Percentiles rank a stretch among this genome's conserved stretches.
Conservation (phyloP, 164 flowering plant genomes). For the Magnolia sinica region DNA sequence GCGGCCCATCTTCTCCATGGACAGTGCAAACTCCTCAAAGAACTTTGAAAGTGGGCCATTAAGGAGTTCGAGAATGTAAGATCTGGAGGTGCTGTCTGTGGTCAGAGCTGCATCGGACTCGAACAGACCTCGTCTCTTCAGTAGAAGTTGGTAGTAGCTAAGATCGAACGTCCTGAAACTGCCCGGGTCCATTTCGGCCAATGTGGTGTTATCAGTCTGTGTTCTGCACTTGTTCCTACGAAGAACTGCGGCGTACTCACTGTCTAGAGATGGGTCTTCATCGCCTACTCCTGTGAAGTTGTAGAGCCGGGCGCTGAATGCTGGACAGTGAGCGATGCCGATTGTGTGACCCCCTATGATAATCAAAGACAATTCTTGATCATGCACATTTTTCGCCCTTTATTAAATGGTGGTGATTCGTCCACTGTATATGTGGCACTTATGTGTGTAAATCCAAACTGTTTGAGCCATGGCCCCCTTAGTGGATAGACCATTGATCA, state of each 20-base stretch:
- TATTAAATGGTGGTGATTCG: too few species aligned
- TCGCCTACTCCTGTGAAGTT: constrained; percentile 59
- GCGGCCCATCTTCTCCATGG: constrained; percentile 40
- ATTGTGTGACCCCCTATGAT: constrained; percentile 34
- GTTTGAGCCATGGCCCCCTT: too few species aligned
- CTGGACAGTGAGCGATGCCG: constrained; percentile 29
- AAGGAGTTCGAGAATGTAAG: constrained; percentile 25
- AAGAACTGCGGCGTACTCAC: constrained; percentile 34
- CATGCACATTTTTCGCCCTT: too few species aligned
- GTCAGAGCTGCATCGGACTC: constrained; percentile 57
- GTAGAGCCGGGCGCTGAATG: constrained; percentile 41
- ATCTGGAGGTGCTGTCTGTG: constrained; percentile 29
- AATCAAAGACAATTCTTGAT: too few species aligned
- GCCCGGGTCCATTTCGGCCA: constrained; percentile 66
- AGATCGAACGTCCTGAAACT: constrained; percentile 51
- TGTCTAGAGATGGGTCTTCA: constrained; percentile 51
- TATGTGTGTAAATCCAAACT: too few species aligned
- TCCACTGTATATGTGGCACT: too few species aligned
- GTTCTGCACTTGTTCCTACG: constrained; percentile 38
- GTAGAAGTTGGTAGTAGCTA: constrained; percentile 36
- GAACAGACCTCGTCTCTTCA: constrained; percentile 59
- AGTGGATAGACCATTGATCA: too few species aligned
- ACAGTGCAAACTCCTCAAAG: constrained; percentile 38
- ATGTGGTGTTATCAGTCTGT: constrained; percentile 31
- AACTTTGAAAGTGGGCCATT: constrained; percentile 23